A percentile compares a stretch with the other conserved stretches of the same genome.
Evolutionary conservation across 208 protist species (phyloP).

Genomic region (Trypanosoma rangeli): DNA sequence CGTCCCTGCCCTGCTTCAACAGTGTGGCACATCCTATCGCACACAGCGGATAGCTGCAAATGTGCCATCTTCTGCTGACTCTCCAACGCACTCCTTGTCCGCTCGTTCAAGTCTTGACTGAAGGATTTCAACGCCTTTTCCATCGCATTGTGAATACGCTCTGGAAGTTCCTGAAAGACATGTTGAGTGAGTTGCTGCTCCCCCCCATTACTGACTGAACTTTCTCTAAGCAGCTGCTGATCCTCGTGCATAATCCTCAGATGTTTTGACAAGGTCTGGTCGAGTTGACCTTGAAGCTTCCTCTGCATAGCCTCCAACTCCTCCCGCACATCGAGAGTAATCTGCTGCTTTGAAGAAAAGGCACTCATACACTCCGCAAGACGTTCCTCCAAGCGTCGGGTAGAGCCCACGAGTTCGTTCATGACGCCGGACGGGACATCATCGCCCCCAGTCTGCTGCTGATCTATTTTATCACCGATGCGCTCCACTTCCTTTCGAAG

Average conservation of each 20-base stretch:
- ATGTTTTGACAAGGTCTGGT: constrained; percentile 8
- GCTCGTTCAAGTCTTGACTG: constrained; percentile 4
- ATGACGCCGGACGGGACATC: neutral
- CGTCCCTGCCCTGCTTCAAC: constrained; percentile 15
- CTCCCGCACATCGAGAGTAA: constrained; percentile 19
- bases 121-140: constrained; percentile 23
- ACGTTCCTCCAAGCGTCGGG: constrained; percentile 9
- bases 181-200: constrained; percentile 6
- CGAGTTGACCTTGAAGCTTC: constrained; percentile 11
- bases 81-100: constrained; percentile 2
- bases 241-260: constrained; percentile 11
- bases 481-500: constrained; percentile 16
- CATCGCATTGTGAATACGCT: constrained; percentile 25
- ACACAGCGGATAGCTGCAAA: constrained; percentile 11
- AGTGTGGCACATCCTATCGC: constrained; percentile 5
- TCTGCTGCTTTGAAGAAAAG: constrained; percentile 18
- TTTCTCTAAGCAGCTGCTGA: constrained; percentile 8
- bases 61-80: constrained; percentile 15
- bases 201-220: neutral
- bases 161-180: constrained; percentile 17
- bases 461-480: constrained; percentile 14
- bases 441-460: neutral
- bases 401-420: neutral
- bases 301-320: constrained; percentile 10
- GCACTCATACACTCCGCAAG: neutral